These are phyloP conservation scores for Gymnopilus dilepis DNA, from an alignment of 768 basidiomycete genomes.

Conservation along the genomic window DNA sequence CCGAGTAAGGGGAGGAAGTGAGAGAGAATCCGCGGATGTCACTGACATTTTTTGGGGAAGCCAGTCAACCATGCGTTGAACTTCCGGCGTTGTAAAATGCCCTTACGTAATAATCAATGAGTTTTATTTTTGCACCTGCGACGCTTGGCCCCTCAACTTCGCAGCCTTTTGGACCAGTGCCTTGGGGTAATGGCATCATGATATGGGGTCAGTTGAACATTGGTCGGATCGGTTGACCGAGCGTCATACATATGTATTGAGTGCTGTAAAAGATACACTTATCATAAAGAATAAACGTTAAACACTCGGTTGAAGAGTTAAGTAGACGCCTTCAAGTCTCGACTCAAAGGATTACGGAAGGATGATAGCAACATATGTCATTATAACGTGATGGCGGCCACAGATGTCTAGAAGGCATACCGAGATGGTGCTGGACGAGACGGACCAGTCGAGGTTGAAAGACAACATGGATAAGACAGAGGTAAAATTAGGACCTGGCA, in stretches of 20 bases:
- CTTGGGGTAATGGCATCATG: neutral
- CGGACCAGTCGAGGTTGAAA: neutral
- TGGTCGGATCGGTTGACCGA: neutral
- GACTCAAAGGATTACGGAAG: too few relatives aligned
- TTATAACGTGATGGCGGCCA: neutral
- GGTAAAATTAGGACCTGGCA: slow-evolving; percentile 8
- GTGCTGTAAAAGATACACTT: neutral
- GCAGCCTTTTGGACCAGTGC: neutral
- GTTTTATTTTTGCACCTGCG: neutral
- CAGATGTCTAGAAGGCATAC: neutral
- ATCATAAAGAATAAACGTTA: neutral
- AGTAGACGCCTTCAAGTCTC: too few relatives aligned
- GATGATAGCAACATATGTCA: neutral
- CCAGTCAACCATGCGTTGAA: slow-evolving; percentile 5
- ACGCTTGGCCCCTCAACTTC: neutral
- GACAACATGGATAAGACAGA: neutral
- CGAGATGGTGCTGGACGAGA: neutral
- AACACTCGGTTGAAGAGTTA: neutral
- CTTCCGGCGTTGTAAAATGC: neutral
- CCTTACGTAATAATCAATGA: slow-evolving; percentile 10
- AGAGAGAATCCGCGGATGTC: slow-evolving; percentile 1
- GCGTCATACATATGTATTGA: neutral
- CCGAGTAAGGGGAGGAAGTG: neutral
- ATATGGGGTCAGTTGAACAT: slow-evolving; percentile 3
- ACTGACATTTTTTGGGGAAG: slow-evolving; percentile 12